Evolutionary conservation across 345 rosid genomes (phyloP), one percentile per base, ranked within the genome.

Genomic region (Erodium maritimum): DNA sequence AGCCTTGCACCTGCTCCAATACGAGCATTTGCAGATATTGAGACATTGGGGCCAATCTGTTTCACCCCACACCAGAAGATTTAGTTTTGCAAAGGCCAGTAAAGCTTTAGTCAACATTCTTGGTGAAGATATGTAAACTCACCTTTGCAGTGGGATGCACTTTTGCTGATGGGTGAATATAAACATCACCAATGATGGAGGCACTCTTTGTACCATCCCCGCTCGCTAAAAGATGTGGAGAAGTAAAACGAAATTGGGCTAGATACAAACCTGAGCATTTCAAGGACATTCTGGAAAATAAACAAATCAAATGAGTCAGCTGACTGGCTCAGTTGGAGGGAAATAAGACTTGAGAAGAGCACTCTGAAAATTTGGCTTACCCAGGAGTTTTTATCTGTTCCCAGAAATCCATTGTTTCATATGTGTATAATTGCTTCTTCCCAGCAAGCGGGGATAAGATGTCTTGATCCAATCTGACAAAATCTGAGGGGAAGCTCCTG

Each of bases 361-460:
- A 21, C 12, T 16, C 34, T 7, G 22, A 17, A 33, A 23, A 51
- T 50, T 18, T 23, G 18, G 46, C 78, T 71, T 71, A 90, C 97
- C 97, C 97, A 5, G 97, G 96, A 67, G 97, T 82, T 70, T 91
- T 91, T 23, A 91, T 82, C 74, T 91, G 97, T 74, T 91, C 97
- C 96, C 96, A 91, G 79, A 88, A 88, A 70, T 91, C 88, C 83
- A 67, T 72, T 29, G 97, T 85, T 67, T 91, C 95, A 19, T 87
- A 88, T 62, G 89, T 79, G 60, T 85, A 91, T 2, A 88, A 66
- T 65, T 76, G 86, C 73, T 79, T 91, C 83, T 91, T 88, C 60
- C 97, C 97, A 18, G 97, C 96, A 70, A 91, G 84, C 76, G 96
- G 97, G 58, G 97, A 79, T 61, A 91, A 78, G 58, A 91, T 91